These are phyloP conservation scores for Aspergillus hiratsukae DNA, from an alignment of 2,329 filamentous ascomycete genomes.

Conservation along the genomic window DNA sequence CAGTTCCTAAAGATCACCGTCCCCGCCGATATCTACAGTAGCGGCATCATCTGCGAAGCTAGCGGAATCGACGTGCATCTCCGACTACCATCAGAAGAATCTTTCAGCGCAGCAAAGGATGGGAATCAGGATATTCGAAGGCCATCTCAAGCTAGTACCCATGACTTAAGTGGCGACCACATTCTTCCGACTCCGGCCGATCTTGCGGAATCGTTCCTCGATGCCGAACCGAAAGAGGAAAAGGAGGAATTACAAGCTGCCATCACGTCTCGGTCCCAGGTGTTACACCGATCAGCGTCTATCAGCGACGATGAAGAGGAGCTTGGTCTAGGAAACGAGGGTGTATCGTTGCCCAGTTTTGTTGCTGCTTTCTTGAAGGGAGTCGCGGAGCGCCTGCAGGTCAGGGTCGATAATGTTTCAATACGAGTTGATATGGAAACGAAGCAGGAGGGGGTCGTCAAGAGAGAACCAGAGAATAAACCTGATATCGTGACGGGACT, in stretches of 20 bases:
- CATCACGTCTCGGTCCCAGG: constrained; percentile 48
- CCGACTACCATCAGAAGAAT: constrained; percentile 47
- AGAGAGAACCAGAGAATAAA: constrained; percentile 30
- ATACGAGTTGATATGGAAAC: constrained; percentile 49
- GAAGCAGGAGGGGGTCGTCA: constrained; percentile 34
- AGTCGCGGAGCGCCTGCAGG: constrained; percentile 52
- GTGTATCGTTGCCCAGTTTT: constrained; percentile 55
- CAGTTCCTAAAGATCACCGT: constrained; percentile 74
- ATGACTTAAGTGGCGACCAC: constrained; percentile 24
- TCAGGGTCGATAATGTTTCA: constrained; percentile 50
- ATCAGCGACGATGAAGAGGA: constrained; percentile 49
- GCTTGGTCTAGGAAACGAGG: constrained; percentile 49
- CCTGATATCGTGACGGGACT: constrained; percentile 35
- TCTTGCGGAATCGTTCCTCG: constrained; percentile 57
- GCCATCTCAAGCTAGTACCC: constrained; percentile 13
- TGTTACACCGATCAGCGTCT: constrained; percentile 46
- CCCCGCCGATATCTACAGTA: constrained; percentile 81
- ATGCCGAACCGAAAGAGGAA: constrained; percentile 54
- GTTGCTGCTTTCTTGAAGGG: constrained; percentile 57
- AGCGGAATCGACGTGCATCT: constrained; percentile 73
- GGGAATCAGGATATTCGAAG: constrained; percentile 18
- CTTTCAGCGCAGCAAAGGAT: constrained; percentile 28
- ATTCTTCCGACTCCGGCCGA: constrained; percentile 54
- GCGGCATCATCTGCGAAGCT: constrained; percentile 75
- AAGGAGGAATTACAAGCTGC: constrained; percentile 56